Conservation (phyloP, 306 rosid species). For the Cicer judaicum region DNA sequence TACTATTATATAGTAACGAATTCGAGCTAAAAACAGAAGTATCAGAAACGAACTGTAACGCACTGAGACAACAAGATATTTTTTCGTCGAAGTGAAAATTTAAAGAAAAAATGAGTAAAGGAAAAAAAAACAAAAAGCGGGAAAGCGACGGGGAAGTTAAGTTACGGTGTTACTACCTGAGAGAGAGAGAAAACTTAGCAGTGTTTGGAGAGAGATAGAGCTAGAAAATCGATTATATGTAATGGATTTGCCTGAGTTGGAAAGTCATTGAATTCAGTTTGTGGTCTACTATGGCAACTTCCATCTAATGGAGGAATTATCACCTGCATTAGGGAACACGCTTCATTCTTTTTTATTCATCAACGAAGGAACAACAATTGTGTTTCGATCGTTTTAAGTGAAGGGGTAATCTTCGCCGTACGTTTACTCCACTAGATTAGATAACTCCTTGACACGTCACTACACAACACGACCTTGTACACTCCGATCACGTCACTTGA, state of each 20-base stretch:
- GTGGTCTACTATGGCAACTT: constrained; percentile 67
- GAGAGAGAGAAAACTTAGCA: constrained; percentile 31
- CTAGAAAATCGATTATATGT: constrained; percentile 19
- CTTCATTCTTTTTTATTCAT: background rate
- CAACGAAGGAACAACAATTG: background rate
- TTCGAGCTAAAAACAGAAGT: background rate
- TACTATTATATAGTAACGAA: constrained; percentile 1
- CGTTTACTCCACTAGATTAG: constrained; percentile 4
- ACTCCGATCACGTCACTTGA: constrained; percentile 39
- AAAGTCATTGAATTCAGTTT: constrained; percentile 37
- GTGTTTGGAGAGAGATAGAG: constrained; percentile 50
- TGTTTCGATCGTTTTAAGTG: background rate
- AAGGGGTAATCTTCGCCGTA: constrained; percentile 54
- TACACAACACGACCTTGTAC: background rate
- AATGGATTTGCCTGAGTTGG: constrained; percentile 24
- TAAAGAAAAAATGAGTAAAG: background rate
- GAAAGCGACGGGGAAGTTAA: constrained; percentile 36
- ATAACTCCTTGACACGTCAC: constrained; percentile 39
- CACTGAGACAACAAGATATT: background rate
- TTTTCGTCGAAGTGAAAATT: constrained; percentile 24
- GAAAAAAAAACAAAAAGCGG: constrained; percentile 37
- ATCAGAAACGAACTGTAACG: constrained; percentile 20
- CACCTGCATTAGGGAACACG: constrained; percentile 39
- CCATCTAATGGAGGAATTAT: constrained; percentile 33
- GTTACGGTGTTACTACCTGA: constrained; percentile 36